These are phyloP conservation scores for Rhodamnia argentea DNA, from an alignment of 345 rosid genomes.

Conservation along the genomic window DNA sequence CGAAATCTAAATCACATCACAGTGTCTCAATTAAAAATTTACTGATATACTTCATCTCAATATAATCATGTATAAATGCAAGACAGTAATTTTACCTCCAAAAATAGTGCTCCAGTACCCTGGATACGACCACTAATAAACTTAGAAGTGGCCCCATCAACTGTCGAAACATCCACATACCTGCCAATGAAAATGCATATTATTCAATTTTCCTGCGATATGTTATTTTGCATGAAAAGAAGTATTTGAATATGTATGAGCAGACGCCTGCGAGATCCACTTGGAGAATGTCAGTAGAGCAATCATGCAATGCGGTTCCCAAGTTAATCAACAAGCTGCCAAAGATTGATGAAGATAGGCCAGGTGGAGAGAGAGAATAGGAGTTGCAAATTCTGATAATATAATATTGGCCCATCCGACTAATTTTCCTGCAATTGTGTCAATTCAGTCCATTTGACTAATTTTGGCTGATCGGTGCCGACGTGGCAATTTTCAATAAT, in stretches of 20 bases:
- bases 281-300: not conserved
- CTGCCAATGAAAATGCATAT: constrained; percentile 18
- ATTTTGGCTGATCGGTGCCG: too few species aligned
- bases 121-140: constrained; percentile 47
- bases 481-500: too few species aligned
- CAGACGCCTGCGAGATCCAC: not conserved
- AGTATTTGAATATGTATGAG: not conserved
- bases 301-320: not conserved
- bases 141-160: constrained; percentile 72
- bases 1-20: not conserved
- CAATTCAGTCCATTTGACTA: too few species aligned
- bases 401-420: not conserved
- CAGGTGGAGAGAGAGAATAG: not conserved
- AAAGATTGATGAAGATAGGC: not conserved
- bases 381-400: not conserved
- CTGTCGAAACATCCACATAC: constrained; percentile 89
- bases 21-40: not conserved
- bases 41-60: not conserved
- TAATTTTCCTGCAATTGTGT: too few species aligned
- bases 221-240: not conserved
- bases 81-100: constrained; percentile 47
- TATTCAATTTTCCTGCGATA: not conserved
- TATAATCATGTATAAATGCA: not conserved
- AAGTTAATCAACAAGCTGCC: not conserved
- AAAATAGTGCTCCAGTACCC: constrained; percentile 65